A percentile compares a stretch with the other conserved stretches of the same genome.
phyloP scores from a whole-genome alignment of 768 basidiomycete species.

The Hebeloma cylindrosporum region DNA sequence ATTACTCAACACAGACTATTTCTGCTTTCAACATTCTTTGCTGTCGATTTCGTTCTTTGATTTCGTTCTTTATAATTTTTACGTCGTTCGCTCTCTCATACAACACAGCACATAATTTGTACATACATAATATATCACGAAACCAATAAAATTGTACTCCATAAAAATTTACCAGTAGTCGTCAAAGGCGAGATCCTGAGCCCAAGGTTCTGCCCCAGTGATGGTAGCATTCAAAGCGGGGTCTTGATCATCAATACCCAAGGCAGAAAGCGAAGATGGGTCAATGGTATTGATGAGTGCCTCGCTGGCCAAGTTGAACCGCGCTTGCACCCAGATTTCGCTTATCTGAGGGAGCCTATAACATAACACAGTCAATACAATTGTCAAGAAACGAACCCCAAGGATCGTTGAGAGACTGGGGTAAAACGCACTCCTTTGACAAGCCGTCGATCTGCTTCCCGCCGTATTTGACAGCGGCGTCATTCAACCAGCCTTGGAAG shows the following conservation, averaged over 20 bases:
- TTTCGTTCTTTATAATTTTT: not conserved
- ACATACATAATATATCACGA: not conserved
- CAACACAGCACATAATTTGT: too few species aligned
- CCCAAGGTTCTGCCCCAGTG: constrained; percentile 14
- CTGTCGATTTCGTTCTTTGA: constrained; percentile 5
- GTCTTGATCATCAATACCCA: not conserved
- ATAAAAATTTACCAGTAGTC: constrained; percentile 18
- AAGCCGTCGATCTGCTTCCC: constrained; percentile 32
- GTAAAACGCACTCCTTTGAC: constrained; percentile 15
- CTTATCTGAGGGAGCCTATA: constrained; percentile 14
- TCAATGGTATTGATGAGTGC: constrained; percentile 8
- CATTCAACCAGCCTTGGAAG: constrained; percentile 41
- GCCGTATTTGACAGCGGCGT: constrained; percentile 38
- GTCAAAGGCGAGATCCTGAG: constrained; percentile 15
- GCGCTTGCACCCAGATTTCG: constrained; percentile 15
- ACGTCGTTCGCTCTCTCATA: too few species aligned
- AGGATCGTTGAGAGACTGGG: too few species aligned
- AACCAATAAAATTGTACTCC: not conserved
- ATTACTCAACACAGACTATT: too few species aligned
- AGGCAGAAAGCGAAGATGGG: not conserved
- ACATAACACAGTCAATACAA: not conserved
- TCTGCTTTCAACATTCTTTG: too few species aligned
- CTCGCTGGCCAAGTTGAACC: constrained; percentile 1
- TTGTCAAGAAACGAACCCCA: not conserved
- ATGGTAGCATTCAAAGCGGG: not conserved